Evolutionary conservation across 2,329 filamentous ascomycete species (phyloP), one percentile per base, ranked within the genome.

Genomic region (Scortechinia acanthostroma): DNA sequence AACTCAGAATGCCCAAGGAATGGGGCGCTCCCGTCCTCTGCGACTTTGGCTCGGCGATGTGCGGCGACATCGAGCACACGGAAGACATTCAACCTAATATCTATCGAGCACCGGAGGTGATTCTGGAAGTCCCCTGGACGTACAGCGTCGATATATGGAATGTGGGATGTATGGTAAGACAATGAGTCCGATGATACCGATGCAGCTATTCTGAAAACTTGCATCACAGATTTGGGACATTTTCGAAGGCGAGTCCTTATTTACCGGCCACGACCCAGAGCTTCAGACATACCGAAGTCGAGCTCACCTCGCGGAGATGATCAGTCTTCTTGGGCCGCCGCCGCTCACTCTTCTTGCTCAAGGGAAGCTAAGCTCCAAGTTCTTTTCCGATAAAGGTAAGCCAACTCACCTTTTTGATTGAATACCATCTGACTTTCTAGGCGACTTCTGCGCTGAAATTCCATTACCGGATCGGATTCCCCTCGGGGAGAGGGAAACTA

Each of bases 91-190:
- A 70, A 46, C 68, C 68, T 1, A 50, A 61, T 14, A 48, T 64
- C 5, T 71, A 71, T 51, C 52, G 68, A 42, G 57, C 63, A 1
- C 65, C 65, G 0, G 66, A 77, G 48, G 69, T 76, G 5, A 71
- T 76, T 3, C 46, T 77, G 1, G 51, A 61, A 51, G 57, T 51
- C 2, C 61, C 64, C 1, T 77, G 71, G 73, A 57, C 58, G 0
- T 70, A 66, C 44, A 57, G 61, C 16, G 58, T 71, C 14, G 72
- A 77, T 54, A 69, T 77, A 44, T 78, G 73, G 73, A 74, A 71
- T 46, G 60, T 63, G 3, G 71, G 70, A 5, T 69, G 65, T 45
- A 65, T 76, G 71, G 70, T 73, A 58, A 58, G 63, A 33, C 42
- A 23, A 16, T 46, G 23, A 48, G 17, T 25, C 14, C 48, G 44